phyloP scores from a whole-genome alignment of 192 early-diverging fungal genomes.

The Backusella australiensis region DNA sequence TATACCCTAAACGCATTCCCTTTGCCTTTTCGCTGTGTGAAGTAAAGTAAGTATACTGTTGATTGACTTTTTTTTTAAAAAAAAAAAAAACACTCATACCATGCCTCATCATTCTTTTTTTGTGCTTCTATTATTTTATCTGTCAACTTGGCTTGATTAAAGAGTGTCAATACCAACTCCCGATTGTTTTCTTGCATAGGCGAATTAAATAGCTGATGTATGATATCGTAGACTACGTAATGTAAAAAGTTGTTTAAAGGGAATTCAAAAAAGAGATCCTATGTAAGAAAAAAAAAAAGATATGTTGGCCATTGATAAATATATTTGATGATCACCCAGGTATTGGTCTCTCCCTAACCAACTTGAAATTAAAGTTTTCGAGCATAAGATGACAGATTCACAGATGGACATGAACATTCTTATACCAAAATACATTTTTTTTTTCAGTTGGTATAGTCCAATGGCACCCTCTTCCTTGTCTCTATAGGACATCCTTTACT shows the following conservation, averaged over 20 bases:
- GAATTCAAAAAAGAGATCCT: conserved; percentile 88
- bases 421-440: neutral
- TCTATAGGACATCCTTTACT: neutral
- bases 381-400: neutral
- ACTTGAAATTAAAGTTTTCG: neutral
- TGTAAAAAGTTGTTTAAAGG: conserved; percentile 99
- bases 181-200: conserved; percentile 70
- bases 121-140: conserved; percentile 86
- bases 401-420: neutral
- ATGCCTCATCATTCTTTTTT: conserved; percentile 76
- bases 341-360: neutral
- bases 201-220: conserved; percentile 95
- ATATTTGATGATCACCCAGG: too few species aligned
- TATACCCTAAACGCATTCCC: conserved; percentile 90
- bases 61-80: neutral
- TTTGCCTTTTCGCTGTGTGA: conserved; percentile 70
- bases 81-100: conserved; percentile 44
- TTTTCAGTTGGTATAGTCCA: neutral
- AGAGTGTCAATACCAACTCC: conserved; percentile 59
- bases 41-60: neutral
- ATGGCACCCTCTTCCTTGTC: too few species aligned
- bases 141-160: conserved; percentile 85
- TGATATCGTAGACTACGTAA: conserved; percentile 98
- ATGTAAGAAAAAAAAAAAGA: neutral
- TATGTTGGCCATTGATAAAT: too few species aligned